Evolutionary conservation across 208 protist species (phyloP).

Genomic region (Acanthamoeba sp.): DNA sequence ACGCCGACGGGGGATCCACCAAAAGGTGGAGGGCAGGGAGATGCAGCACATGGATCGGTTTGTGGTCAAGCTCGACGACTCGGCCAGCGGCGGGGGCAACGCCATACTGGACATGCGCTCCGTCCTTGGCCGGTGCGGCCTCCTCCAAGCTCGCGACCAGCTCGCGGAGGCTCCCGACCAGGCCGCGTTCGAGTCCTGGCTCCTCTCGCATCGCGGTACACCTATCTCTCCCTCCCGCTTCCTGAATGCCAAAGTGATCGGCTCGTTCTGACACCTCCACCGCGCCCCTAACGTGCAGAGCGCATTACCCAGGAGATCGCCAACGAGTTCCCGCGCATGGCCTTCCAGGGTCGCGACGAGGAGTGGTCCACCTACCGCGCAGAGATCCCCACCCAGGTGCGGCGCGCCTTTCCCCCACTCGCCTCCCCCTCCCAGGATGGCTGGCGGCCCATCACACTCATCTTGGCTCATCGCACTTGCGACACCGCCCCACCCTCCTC

Average conservation of each 20-base stretch:
- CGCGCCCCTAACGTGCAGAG: no score
- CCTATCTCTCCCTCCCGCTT: neutral
- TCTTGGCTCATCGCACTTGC: no score
- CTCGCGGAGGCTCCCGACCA: neutral
- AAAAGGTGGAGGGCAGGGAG: neutral
- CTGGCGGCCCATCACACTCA: no score
- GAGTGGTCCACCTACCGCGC: neutral
- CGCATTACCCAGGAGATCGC: neutral
- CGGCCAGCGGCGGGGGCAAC: neutral
- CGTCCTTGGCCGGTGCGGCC: neutral
- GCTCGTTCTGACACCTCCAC: no score
- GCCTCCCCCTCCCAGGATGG: no score
- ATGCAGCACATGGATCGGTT: slow-evolving; percentile 24
- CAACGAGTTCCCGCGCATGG: neutral
- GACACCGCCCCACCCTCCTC: no score
- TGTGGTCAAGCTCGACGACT: slow-evolving; percentile 35
- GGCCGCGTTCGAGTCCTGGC: neutral
- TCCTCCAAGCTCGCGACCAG: neutral
- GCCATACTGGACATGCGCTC: neutral
- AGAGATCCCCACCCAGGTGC: neutral
- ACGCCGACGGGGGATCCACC: neutral
- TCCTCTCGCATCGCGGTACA: neutral
- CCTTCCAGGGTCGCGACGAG: slow-evolving; percentile 7
- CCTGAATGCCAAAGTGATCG: no score
- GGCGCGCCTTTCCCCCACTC: no score